These are phyloP conservation scores for Forsythia suspensa DNA, from an alignment of 257 asterid species.

Conservation along the genomic window DNA sequence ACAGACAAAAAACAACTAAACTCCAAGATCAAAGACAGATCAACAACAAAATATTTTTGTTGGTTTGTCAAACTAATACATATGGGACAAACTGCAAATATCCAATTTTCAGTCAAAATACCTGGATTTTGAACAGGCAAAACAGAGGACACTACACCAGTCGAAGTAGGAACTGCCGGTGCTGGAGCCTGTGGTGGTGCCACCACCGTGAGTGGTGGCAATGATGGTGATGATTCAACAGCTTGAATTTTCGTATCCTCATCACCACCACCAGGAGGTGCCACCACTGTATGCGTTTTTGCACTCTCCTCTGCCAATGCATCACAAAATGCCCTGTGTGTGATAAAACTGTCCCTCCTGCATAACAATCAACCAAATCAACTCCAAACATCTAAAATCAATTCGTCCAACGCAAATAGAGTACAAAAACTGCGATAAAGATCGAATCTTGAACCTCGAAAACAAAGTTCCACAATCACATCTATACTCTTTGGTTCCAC, in stretches of 20 bases:
- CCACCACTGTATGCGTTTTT: slow-evolving; percentile 37
- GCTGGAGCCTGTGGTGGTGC: slow-evolving; percentile 19
- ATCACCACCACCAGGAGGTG: slow-evolving; percentile 38
- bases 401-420: background rate
- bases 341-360: slow-evolving; percentile 91
- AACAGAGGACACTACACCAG: slow-evolving; percentile 31
- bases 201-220: slow-evolving; percentile 25
- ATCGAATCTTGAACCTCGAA: slow-evolving; percentile 47
- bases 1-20: slow-evolving; percentile 50
- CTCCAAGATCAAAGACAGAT: slow-evolving; percentile 37
- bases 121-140: slow-evolving; percentile 56
- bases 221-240: slow-evolving; percentile 36
- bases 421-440: background rate
- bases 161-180: slow-evolving; percentile 22
- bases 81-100: slow-evolving; percentile 27
- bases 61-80: slow-evolving; percentile 19
- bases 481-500: slow-evolving; percentile 82
- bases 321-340: slow-evolving; percentile 95
- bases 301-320: slow-evolving; percentile 76
- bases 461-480: slow-evolving; percentile 87
- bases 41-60: slow-evolving; percentile 35
- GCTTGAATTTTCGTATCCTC: slow-evolving; percentile 40
- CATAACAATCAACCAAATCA: slow-evolving; percentile 28
- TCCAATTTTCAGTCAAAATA: slow-evolving; percentile 31
- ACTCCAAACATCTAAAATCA: background rate